Evolutionary conservation across 768 basidiomycete genomes (phyloP).

Genomic region (Hebeloma cylindrosporum): DNA sequence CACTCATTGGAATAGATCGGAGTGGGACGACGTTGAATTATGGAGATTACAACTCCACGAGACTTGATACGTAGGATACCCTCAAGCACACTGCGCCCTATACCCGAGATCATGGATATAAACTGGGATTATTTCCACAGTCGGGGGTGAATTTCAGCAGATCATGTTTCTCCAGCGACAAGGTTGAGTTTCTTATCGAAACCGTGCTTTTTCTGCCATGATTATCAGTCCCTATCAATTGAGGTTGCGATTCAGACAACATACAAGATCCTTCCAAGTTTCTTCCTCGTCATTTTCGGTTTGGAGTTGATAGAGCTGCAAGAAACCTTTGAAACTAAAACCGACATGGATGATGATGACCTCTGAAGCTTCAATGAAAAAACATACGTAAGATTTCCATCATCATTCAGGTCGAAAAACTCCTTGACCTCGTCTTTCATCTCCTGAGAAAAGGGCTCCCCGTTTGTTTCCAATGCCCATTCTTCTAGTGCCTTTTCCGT

Average conservation of each 20-base stretch:
- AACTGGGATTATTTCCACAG: neutral
- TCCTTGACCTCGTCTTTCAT: constrained; percentile 77
- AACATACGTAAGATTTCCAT: constrained; percentile 71
- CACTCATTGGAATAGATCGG: constrained; percentile 60
- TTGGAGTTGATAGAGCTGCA: constrained; percentile 84
- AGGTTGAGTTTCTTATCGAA: constrained; percentile 68
- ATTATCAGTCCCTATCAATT: neutral
- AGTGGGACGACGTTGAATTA: constrained; percentile 83
- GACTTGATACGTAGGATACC: no score
- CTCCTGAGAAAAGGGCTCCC: constrained; percentile 73
- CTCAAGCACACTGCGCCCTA: no score
- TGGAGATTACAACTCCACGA: constrained; percentile 54
- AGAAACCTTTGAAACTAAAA: constrained; percentile 70
- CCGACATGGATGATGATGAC: constrained; percentile 21
- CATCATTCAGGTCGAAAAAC: constrained; percentile 72
- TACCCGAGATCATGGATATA: no score
- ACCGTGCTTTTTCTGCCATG: constrained; percentile 63
- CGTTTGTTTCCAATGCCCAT: constrained; percentile 82
- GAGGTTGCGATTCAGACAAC: constrained; percentile 23
- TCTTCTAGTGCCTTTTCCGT: constrained; percentile 61
- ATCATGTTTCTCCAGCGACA: constrained; percentile 28
- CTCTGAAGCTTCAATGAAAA: constrained; percentile 30
- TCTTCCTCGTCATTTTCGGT: constrained; percentile 83
- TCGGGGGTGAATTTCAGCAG: neutral
- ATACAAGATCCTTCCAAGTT: constrained; percentile 79